Evolutionary conservation across 2,329 filamentous ascomycete species (phyloP).

Genomic region (Xylariaceae sp.): DNA sequence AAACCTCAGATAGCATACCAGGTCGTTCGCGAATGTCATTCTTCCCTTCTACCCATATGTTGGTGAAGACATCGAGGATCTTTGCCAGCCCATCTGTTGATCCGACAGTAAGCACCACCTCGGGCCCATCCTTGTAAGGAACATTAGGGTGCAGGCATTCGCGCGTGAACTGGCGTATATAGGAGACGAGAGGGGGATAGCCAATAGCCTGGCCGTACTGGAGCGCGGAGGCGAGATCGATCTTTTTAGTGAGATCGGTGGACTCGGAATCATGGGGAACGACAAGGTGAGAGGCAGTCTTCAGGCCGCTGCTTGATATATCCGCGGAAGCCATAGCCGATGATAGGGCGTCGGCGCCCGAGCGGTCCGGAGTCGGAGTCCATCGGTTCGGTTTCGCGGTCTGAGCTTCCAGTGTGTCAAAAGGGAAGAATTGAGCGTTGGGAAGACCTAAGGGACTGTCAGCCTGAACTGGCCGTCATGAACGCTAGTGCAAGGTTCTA

Average conservation of each 20-base stretch:
- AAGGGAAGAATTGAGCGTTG: constrained; percentile 83
- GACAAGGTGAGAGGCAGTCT: constrained; percentile 60
- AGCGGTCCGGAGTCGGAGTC: constrained; percentile 70
- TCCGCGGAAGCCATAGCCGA: constrained; percentile 25
- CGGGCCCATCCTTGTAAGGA: constrained; percentile 77
- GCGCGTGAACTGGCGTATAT: constrained; percentile 78
- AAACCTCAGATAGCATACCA: constrained; percentile 80
- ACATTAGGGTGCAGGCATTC: constrained; percentile 81
- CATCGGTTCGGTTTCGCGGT: constrained; percentile 77
- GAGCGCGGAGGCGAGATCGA: constrained; percentile 80
- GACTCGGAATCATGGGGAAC: constrained; percentile 64
- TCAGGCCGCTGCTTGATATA: constrained; percentile 13
- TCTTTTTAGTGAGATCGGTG: constrained; percentile 67
- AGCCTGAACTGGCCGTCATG: not conserved
- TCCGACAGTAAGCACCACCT: constrained; percentile 80
- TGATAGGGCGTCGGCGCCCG: constrained; percentile 43
- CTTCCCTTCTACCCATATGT: constrained; percentile 74
- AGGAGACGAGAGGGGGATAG: constrained; percentile 78
- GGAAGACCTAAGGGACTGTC: constrained; percentile 67
- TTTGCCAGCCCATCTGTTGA: constrained; percentile 87
- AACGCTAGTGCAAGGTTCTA: constrained; percentile 9
- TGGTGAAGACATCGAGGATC: constrained; percentile 73
- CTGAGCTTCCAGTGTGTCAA: constrained; percentile 85
- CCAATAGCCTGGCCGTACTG: constrained; percentile 88
- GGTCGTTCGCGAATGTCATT: constrained; percentile 73